phyloP scores from a whole-genome alignment of 1,284 basidiomycete species.

The Cystobasidium sp. region DNA sequence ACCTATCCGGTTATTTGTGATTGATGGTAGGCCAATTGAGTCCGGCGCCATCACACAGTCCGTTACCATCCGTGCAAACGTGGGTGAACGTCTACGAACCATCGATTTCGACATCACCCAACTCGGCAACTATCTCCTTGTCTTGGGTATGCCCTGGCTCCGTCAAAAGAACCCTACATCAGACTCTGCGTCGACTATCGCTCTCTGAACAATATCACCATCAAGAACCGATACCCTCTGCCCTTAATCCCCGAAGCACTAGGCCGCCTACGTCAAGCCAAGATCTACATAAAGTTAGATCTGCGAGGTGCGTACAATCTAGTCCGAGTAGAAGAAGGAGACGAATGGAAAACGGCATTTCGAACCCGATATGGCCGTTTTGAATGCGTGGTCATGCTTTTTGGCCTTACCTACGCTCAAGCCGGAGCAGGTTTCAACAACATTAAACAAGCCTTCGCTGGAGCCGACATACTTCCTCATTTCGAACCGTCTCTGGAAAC shows the following conservation, averaged over 20 bases:
- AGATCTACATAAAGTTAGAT: conserved; percentile 57
- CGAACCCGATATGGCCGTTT: conserved; percentile 58
- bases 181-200: conserved; percentile 62
- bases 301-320: conserved; percentile 57
- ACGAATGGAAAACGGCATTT: conserved; percentile 57
- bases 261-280: conserved; percentile 54
- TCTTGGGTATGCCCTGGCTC: conserved; percentile 2
- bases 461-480: conserved; percentile 57
- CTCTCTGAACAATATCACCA: conserved; percentile 59
- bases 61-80: background rate
- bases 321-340: conserved; percentile 31
- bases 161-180: background rate
- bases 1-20: conserved; percentile 11
- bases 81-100: background rate
- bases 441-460: conserved; percentile 56
- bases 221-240: conserved; percentile 58
- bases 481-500: conserved; percentile 56
- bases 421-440: conserved; percentile 57
- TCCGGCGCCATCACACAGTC: conserved; percentile 16
- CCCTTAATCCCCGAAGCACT: conserved; percentile 59
- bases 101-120: conserved; percentile 44
- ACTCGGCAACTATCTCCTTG: background rate
- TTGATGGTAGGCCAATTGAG: conserved; percentile 10
- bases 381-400: conserved; percentile 59
- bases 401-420: conserved; percentile 57